Percentiles rank a stretch among this genome's conserved stretches.
phyloP scores from a whole-genome alignment of 2,329 filamentous ascomycete species.

The Fusarium duplospermum region DNA sequence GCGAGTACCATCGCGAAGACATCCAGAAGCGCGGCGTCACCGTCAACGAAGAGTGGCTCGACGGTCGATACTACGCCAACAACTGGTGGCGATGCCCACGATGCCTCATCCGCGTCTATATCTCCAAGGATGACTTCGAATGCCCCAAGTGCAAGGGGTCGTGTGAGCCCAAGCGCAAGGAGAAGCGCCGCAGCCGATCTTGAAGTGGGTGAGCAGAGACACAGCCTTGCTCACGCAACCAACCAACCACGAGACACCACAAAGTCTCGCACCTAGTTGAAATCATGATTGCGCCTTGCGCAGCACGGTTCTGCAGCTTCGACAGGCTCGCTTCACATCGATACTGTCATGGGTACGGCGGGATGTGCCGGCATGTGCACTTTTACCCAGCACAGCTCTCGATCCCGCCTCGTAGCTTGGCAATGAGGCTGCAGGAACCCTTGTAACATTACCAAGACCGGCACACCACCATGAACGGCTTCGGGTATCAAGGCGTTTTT shows the following conservation, averaged over 20 bases:
- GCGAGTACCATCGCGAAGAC: conserved; percentile 67
- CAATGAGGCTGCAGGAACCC: conserved; percentile 22
- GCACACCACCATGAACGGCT: conserved; percentile 15
- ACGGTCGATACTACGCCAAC: conserved; percentile 51
- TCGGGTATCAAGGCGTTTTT: conserved; percentile 21
- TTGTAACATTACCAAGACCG: conserved; percentile 18
- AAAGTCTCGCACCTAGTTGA: conserved; percentile 18
- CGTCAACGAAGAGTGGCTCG: conserved; percentile 53
- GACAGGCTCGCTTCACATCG: not conserved
- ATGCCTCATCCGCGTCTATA: conserved; percentile 60
- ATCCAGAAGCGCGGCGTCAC: conserved; percentile 59
- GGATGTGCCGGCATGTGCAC: not conserved
- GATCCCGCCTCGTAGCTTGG: conserved; percentile 6
- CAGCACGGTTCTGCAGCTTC: conserved; percentile 1
- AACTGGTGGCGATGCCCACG: conserved; percentile 67
- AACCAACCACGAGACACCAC: conserved; percentile 21
- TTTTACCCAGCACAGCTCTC: conserved; percentile 9
- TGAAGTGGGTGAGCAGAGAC: conserved; percentile 19
- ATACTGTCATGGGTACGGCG: not conserved
- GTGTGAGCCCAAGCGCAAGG: conserved; percentile 59
- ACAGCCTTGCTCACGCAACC: conserved; percentile 20
- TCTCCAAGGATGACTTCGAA: conserved; percentile 55
- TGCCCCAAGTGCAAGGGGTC: conserved; percentile 60
- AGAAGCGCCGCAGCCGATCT: conserved; percentile 46
- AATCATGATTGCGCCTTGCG: conserved; percentile 16